These are phyloP conservation scores for Ceratobasidium sp. DNA, from an alignment of 1,284 basidiomycete genomes.

Conservation along the genomic window DNA sequence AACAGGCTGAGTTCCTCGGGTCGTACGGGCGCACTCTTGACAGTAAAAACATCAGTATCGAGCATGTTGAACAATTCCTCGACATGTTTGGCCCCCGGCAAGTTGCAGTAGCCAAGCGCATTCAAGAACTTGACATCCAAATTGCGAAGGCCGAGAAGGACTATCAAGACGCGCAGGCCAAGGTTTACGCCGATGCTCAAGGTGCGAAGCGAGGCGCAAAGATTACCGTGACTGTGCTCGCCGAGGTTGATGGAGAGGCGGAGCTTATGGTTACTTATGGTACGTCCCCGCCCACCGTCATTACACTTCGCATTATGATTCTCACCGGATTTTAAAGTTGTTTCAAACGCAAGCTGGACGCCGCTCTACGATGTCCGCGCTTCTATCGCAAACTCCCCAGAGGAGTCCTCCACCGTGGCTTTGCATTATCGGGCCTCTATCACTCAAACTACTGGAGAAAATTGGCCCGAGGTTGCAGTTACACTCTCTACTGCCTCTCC, in stretches of 20 bases:
- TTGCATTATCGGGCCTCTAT: conserved; percentile 53
- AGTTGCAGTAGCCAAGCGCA: conserved; percentile 32
- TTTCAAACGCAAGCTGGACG: conserved; percentile 52
- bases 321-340: conserved; percentile 47
- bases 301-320: too few relatives aligned
- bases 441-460: conserved; percentile 51
- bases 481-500: conserved; percentile 52
- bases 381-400: conserved; percentile 41
- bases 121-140: conserved; percentile 38
- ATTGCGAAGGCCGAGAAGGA: conserved; percentile 44
- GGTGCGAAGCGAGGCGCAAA: conserved; percentile 46
- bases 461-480: conserved; percentile 51
- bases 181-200: conserved; percentile 39
- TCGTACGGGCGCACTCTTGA: conserved; percentile 49
- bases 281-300: conserved; percentile 22
- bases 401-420: conserved; percentile 39
- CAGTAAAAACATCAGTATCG: conserved; percentile 45
- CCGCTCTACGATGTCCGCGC: conserved; percentile 53
- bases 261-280: conserved; percentile 49
- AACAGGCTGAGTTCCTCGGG: conserved; percentile 44
- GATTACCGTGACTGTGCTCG: conserved; percentile 48
- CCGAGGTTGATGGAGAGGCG: conserved; percentile 47
- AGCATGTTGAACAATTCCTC: conserved; percentile 49
- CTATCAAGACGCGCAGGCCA: conserved; percentile 31
- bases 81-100: conserved; percentile 48